Base-by-base conservation (phyloP, 306 rosid genomes). In the Pterocarpus macrocarpus region DNA sequence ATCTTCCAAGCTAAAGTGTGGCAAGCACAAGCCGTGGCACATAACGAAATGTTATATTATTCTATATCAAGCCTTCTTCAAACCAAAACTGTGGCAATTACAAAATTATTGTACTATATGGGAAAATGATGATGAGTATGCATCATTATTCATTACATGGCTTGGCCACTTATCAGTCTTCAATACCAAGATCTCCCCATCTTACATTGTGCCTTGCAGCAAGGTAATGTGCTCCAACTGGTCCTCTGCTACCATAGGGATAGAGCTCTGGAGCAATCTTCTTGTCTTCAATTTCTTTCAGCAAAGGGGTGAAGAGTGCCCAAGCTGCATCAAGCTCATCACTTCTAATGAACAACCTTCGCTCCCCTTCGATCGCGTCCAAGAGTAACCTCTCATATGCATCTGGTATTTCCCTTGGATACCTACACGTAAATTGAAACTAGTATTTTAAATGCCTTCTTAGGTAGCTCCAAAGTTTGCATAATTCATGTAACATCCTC, bases 321-420 rank as follows among this genome's bases (percentile, higher is more conserved):
- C 99, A 95, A 44, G 99, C 98, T 33, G 99, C 98, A 84, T 90
- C 93, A 3, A 95, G 97, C 87, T 95, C 99, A 74, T 95, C 99
- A 16, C 98, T 95, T 86, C 99, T 93, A 41, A 95, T 95, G 88
- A 95, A 93, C 80, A 95, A 57, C 74, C 99, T 89, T 43, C 97
- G 76, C 84, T 95, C 98, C 10, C 99, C 99, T 89, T 91, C 99
- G 32, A 95, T 88, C 1, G 99, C 98, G 84, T 95, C 99, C 56
- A 93, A 86, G 43, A 93, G 94, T 55, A 95, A 88, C 82, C 99
- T 88, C 87, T 95, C 99, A 47, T 95, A 93, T 62, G 99, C 97
- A 85, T 95, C 99, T 14, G 98, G 99, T 67, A 93, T 91, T 87
- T 93, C 99, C 36, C 77, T 88, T 43, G 89, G 86, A 85, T 91